Percentiles rank a stretch among this genome's conserved stretches.
These are phyloP conservation scores for Beauveria sp. DNA, from an alignment of 2,329 filamentous ascomycete species.

Conservation along the genomic window DNA sequence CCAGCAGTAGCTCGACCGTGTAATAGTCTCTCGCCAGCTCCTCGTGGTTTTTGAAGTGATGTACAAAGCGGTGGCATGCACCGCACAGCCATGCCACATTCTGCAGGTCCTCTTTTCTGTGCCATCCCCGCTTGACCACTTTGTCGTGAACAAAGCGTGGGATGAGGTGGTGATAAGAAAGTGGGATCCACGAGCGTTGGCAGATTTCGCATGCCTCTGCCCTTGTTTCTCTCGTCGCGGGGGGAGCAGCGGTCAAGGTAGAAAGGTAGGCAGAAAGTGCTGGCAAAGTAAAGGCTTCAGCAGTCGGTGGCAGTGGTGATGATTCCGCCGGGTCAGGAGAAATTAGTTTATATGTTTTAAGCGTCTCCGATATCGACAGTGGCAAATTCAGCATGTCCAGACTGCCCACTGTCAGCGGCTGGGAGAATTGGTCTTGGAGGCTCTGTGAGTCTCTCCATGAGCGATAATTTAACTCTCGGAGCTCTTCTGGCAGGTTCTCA, in stretches of 20 bases:
- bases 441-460: slow-evolving; percentile 31
- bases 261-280: slow-evolving; percentile 56
- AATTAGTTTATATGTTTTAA: slow-evolving; percentile 59
- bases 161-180: slow-evolving; percentile 82
- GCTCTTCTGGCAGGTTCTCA: slow-evolving; percentile 48
- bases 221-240: slow-evolving; percentile 52
- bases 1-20: slow-evolving; percentile 63
- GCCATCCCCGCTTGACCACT: slow-evolving; percentile 71
- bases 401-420: slow-evolving; percentile 48
- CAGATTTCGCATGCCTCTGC: slow-evolving; percentile 66
- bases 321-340: slow-evolving; percentile 26
- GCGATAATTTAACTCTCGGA: slow-evolving; percentile 56
- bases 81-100: slow-evolving; percentile 83
- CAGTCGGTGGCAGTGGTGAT: slow-evolving; percentile 30
- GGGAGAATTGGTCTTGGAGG: slow-evolving; percentile 47
- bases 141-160: slow-evolving; percentile 71
- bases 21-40: slow-evolving; percentile 66
- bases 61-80: slow-evolving; percentile 77
- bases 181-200: slow-evolving; percentile 61
- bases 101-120: slow-evolving; percentile 64
- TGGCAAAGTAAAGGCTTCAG: slow-evolving; percentile 52
- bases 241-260: slow-evolving; percentile 51
- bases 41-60: slow-evolving; percentile 67
- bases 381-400: slow-evolving; percentile 43
- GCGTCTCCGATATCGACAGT: slow-evolving; percentile 55